These are phyloP conservation scores for Nakazawaea populi DNA, from an alignment of 805 yeast species.

Conservation along the genomic window DNA sequence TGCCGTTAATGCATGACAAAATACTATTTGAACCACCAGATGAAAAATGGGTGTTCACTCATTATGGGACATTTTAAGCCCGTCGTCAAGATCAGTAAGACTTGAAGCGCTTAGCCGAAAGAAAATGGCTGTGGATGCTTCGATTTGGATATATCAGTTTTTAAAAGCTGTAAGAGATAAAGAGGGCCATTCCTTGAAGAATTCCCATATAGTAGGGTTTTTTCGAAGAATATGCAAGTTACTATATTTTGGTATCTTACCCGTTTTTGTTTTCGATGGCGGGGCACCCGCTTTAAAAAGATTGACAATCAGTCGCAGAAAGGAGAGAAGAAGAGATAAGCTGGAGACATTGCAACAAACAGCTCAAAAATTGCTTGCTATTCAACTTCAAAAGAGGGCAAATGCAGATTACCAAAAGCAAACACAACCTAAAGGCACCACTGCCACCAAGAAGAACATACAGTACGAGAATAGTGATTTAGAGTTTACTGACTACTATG, in stretches of 20 bases:
- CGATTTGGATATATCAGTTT: conserved; percentile 97
- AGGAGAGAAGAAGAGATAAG: conserved; percentile 69
- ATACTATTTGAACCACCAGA: background rate
- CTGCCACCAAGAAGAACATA: conserved; percentile 10
- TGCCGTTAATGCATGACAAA: no score
- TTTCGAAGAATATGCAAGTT: conserved; percentile 90
- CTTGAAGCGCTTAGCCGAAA: conserved; percentile 78
- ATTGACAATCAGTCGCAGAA: conserved; percentile 68
- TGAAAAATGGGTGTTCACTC: conserved; percentile 87
- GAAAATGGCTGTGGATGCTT: conserved; percentile 90
- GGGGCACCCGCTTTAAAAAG: conserved; percentile 84
- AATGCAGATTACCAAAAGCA: conserved; percentile 17
- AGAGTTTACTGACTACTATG: conserved; percentile 9
- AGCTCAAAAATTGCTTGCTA: conserved; percentile 75
- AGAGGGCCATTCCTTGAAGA: conserved; percentile 70
- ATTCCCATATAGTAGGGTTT: conserved; percentile 92
- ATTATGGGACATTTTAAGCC: conserved; percentile 87
- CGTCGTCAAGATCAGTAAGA: conserved; percentile 85
- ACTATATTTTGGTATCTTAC: conserved; percentile 78
- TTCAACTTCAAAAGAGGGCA: conserved; percentile 63
- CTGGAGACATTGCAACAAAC: conserved; percentile 64
- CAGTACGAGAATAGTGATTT: conserved; percentile 20
- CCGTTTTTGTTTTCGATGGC: conserved; percentile 93
- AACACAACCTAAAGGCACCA: conserved; percentile 1
- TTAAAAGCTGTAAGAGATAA: conserved; percentile 88